A percentile compares a stretch with the other conserved stretches of the same genome.
phyloP scores from a whole-genome alignment of 2,329 filamentous ascomycete genomes.

The Arthroderma sp. region DNA sequence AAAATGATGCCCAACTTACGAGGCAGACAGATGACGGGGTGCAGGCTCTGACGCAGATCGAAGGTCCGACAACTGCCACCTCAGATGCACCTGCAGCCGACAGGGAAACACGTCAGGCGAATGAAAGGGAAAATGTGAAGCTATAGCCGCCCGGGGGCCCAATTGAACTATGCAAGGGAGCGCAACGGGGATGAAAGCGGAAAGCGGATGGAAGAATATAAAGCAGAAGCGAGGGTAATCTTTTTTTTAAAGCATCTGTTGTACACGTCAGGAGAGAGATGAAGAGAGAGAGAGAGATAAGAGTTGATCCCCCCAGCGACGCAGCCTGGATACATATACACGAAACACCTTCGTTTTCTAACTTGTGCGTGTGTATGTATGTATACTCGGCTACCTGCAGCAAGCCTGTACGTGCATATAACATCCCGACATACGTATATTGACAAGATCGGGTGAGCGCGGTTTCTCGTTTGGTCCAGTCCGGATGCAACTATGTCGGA shows the following conservation, averaged over 20 bases:
- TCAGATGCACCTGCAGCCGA: background rate
- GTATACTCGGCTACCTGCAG: slow-evolving; percentile 3
- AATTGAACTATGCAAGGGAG: background rate
- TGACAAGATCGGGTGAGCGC: background rate
- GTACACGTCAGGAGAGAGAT: background rate
- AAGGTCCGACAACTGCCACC: background rate
- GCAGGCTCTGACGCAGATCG: slow-evolving; percentile 3
- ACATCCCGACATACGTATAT: background rate
- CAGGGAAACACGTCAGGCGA: background rate
- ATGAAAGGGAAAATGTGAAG: background rate
- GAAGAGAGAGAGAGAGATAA: background rate
- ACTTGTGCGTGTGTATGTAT: no score
- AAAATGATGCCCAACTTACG: background rate
- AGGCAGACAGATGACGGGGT: background rate
- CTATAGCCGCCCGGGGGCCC: background rate
- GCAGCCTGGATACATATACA: background rate
- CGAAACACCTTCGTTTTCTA: background rate
- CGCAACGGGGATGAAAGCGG: background rate
- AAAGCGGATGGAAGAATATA: background rate
- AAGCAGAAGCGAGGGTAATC: no score
- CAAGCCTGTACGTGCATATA: background rate
- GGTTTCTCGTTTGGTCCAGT: background rate
- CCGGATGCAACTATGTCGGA: background rate
- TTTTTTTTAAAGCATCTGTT: background rate
- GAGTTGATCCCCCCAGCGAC: background rate